phyloP scores from a whole-genome alignment of 441 rosid genomes.

The Iberis amara region DNA sequence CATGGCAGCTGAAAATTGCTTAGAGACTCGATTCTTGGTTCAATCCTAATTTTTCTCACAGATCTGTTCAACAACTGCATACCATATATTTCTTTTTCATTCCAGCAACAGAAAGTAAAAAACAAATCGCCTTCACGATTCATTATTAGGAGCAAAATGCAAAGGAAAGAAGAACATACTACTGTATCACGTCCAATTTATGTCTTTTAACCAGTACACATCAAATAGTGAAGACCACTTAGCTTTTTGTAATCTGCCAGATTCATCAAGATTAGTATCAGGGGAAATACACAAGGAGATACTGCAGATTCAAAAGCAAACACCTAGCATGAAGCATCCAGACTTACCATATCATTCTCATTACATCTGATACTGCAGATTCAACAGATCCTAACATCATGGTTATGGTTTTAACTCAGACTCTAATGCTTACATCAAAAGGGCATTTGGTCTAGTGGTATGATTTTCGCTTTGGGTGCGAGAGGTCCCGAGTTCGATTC shows the following conservation, averaged over 20 bases:
- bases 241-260: not conserved
- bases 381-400: not conserved
- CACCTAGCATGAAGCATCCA: not conserved
- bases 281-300: not conserved
- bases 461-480: conserved; percentile 83
- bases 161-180: conserved; percentile 7
- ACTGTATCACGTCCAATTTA: not conserved
- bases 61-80: not conserved
- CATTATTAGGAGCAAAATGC: not conserved
- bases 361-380: not conserved
- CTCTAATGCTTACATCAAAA: not conserved
- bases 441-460: conserved; percentile 52
- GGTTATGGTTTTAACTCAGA: not conserved
- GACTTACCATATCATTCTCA: not conserved
- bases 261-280: not conserved
- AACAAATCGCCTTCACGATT: not conserved
- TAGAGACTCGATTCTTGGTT: not conserved
- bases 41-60: not conserved
- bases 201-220: not conserved
- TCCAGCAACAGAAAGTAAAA: not conserved
- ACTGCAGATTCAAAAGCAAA: not conserved
- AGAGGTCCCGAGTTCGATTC: conserved; percentile 81
- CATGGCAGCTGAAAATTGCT: not conserved
- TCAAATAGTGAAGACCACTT: not conserved
- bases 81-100: not conserved